These are phyloP conservation scores for Auricularia sp. DNA, from an alignment of 768 basidiomycete genomes.

Conservation along the genomic window DNA sequence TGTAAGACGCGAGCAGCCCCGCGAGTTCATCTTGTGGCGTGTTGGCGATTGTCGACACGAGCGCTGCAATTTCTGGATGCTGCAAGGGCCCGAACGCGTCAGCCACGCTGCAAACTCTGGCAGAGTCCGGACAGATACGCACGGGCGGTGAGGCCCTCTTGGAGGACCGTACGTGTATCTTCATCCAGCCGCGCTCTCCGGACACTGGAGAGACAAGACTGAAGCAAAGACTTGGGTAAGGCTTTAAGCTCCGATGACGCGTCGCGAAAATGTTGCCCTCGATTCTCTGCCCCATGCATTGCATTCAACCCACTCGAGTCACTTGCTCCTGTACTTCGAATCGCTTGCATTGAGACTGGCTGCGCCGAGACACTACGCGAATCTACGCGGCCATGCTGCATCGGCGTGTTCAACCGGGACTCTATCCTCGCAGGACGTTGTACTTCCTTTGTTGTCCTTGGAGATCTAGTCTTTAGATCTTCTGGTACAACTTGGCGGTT, in stretches of 20 bases:
- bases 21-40: constrained; percentile 65
- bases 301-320: neutral
- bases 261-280: neutral
- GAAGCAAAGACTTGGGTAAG: neutral
- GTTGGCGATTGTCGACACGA: constrained; percentile 59
- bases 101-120: constrained; percentile 10
- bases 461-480: too few species aligned
- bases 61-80: constrained; percentile 72
- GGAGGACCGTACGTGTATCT: constrained; percentile 51
- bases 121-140: constrained; percentile 21
- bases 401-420: too few species aligned
- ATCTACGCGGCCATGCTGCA: too few species aligned
- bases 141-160: constrained; percentile 76
- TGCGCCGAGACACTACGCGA: too few species aligned
- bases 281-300: neutral
- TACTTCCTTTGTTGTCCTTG: too few species aligned
- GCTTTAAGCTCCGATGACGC: neutral
- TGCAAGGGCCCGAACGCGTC: constrained; percentile 21
- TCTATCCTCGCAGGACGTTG: too few species aligned
- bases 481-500: too few species aligned
- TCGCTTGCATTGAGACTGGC: too few species aligned
- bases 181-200: constrained; percentile 38
- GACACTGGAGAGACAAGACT: neutral
- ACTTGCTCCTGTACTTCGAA: neutral
- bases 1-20: constrained; percentile 54